These are phyloP conservation scores for Closterium sp. DNA, from an alignment of 139 green algal species.

Conservation along the genomic window DNA sequence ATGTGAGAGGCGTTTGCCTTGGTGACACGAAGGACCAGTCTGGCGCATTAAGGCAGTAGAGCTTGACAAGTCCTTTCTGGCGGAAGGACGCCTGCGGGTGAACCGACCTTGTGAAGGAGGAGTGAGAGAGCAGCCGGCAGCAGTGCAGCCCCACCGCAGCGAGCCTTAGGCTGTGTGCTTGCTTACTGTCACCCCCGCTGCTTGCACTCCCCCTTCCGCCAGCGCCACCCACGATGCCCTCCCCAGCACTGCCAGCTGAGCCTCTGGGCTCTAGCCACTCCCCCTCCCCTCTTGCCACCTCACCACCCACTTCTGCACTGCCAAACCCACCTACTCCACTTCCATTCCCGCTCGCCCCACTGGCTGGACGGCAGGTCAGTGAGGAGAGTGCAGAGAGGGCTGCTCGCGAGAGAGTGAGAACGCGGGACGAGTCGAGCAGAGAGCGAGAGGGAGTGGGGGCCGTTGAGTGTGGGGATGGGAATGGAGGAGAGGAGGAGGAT, in stretches of 20 bases:
- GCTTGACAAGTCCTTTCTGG: too few relatives aligned
- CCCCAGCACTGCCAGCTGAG: neutral
- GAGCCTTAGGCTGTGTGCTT: neutral
- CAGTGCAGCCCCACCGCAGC: neutral
- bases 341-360: neutral
- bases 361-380: neutral
- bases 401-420: neutral
- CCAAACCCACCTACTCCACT: neutral
- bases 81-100: too few relatives aligned
- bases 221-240: neutral
- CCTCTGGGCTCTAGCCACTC: neutral
- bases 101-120: neutral
- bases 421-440: neutral
- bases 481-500: neutral
- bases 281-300: neutral
- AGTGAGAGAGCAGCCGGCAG: neutral
- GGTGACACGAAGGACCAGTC: too few relatives aligned
- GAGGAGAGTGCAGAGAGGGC: neutral
- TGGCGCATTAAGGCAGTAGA: too few relatives aligned
- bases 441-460: neutral
- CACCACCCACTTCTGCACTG: neutral
- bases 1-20: too few relatives aligned
- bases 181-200: neutral
- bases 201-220: neutral
- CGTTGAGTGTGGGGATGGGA: neutral